Base-by-base conservation (phyloP, 306 rosid species). In the Glycyrrhiza uralensis region DNA sequence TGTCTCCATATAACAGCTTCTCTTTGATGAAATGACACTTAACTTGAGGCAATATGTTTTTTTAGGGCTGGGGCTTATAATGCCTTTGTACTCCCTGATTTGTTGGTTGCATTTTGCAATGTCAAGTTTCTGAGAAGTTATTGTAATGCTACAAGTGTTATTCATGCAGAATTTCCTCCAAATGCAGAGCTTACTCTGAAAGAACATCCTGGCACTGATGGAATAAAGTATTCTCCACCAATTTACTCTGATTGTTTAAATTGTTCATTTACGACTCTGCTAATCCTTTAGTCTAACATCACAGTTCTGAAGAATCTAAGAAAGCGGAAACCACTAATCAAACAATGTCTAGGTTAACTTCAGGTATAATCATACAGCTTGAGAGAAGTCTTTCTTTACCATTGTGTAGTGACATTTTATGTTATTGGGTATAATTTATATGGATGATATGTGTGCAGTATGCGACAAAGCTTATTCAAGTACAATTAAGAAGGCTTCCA, bases 251-350 rank as follows among this genome's bases (percentile, higher is more conserved):
- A 46, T 74, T 75, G 59, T 75, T 59, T 83, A 68, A 67, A 77
- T 62, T 55, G 18, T 19, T 49, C 42, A 23, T 50, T 67, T 63
- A 38, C 60, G 35, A 52, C 45, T 35, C 12, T 49, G 76, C 76
- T 79, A 79, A 85, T 78, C 74, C 60, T 66, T 82, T 44, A 51
- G 32, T 47, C 30, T 30, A 51, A 69, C 29, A 41, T 78, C 38
- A 71, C 88, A 93, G 96, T 44, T 76, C 60, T 77, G 91, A 87
- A 71, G 93, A 90, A 69, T 80, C 82, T 15, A 82, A 69, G 74
- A 84, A 77, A 69, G 72, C 50, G 58, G 81, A 66, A 70, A 62
- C 80, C 23, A 76, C 68, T 72, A 69, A 70, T 61, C 83, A 75
- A 78, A 74, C 82, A 24, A 67, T 79, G 20, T 69, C 87, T 32